Evolutionary conservation across 345 rosid genomes (phyloP), one percentile per base, ranked within the genome.

Genomic region (Schrenkiella parvula): DNA sequence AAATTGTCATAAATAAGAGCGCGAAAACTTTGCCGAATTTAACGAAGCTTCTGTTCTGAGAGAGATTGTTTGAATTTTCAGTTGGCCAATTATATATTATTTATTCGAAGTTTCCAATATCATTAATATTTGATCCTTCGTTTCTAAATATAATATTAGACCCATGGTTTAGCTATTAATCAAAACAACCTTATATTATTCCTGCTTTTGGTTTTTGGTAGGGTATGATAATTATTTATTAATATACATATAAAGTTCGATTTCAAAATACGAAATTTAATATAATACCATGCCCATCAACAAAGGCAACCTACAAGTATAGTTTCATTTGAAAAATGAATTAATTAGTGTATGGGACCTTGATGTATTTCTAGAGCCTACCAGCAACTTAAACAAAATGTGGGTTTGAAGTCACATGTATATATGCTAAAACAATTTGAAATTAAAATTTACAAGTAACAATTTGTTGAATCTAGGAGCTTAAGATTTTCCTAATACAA

Each of bases 1-100:
- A 8, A 55, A 28, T 75, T 68, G 64, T 57, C 42, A 46, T 62
- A 62, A 68, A 61, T 61, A 69, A 69, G 59, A 53, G 32, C 43
- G 58, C 79, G 64, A 25, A 75, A 68, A 64, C 48, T 68, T 68
- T 26, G 79, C 74, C 79, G 69, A 32, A 18, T 29, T 39, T 74
- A 67, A 63, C 70, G 76, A 53, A 50, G 59, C 26, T 53, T 38
- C 50, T 52, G 21, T 7, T 23, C 31, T 5, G 53, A 73, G 42
- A 74, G 35, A 21, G 50, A 42, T 60, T 61, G 58, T 60, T 32
- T 75, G 51, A 53, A 61, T n/a, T 61, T 75, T 52, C 11, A 28
- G 32, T 55, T 22, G 10, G 8, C 34, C 56, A 46, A 7, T 50
- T 71, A 26, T 37, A 26, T 37, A 50, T 29, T 29, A 7, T 25